Conservation (phyloP, 768 basidiomycete species). For the Lentinula boryana region DNA sequence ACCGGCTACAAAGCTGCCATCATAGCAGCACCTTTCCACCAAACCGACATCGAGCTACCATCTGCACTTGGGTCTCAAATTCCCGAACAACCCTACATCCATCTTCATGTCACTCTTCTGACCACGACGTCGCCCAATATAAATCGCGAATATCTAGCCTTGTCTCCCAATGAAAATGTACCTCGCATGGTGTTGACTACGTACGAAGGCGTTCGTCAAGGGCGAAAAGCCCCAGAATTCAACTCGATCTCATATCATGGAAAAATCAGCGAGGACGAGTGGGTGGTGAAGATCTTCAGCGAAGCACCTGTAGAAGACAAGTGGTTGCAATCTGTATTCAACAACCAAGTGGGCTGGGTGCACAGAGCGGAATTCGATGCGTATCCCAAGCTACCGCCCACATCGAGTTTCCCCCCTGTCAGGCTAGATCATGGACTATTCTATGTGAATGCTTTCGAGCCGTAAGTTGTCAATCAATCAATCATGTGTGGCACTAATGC, state of each 20-base stretch:
- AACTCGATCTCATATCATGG: conserved; percentile 84
- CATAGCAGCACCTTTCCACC: conserved; percentile 82
- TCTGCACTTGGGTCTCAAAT: conserved; percentile 43
- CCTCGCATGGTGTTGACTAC: conserved; percentile 74
- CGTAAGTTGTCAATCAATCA: conserved; percentile 40
- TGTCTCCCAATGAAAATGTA: conserved; percentile 33
- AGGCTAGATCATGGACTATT: conserved; percentile 75
- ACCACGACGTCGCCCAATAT: conserved; percentile 64
- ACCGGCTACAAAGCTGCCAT: conserved; percentile 68
- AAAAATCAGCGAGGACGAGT: conserved; percentile 45
- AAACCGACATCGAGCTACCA: conserved; percentile 51
- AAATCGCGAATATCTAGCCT: conserved; percentile 64
- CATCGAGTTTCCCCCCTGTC: conserved; percentile 64
- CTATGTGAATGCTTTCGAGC: conserved; percentile 91
- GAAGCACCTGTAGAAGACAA: conserved; percentile 55
- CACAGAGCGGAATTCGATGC: conserved; percentile 84
- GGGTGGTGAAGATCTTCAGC: conserved; percentile 88
- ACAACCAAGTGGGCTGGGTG: conserved; percentile 71
- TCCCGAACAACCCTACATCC: conserved; percentile 70
- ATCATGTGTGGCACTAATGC: background rate
- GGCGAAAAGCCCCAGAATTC: conserved; percentile 67
- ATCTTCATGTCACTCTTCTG: conserved; percentile 84
- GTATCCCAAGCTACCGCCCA: conserved; percentile 70
- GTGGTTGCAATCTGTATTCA: conserved; percentile 64
- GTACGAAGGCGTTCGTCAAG: conserved; percentile 48